Evolutionary conservation across 371 early-diverging fungal species (phyloP).

Genomic region (Actinomucor elegans): DNA sequence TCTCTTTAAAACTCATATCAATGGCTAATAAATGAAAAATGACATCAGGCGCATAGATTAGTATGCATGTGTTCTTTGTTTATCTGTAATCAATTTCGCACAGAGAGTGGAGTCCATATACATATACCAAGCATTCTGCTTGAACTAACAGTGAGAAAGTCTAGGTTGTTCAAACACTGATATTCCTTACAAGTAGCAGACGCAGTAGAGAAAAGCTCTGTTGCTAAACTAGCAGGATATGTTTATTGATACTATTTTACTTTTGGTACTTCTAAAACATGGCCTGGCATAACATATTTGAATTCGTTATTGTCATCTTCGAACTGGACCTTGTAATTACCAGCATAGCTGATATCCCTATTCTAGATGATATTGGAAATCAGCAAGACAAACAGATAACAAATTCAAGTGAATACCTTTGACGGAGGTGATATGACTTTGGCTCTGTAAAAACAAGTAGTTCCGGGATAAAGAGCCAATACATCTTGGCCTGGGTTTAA

Average conservation of each 20-base stretch:
- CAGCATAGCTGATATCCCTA: conserved; percentile 30
- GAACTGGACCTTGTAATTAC: conserved; percentile 60
- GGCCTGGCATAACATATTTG: conserved; percentile 45
- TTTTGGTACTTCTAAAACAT: conserved; percentile 66
- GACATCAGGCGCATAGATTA: too few relatives aligned
- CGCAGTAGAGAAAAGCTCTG: too few relatives aligned
- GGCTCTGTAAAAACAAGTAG: conserved; percentile 86
- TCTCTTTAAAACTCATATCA: too few relatives aligned
- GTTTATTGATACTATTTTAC: conserved; percentile 47
- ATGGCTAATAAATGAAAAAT: too few relatives aligned
- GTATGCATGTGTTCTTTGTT: too few relatives aligned
- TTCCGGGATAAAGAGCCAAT: conserved; percentile 82
- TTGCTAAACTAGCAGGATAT: too few relatives aligned
- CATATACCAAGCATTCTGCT: too few relatives aligned
- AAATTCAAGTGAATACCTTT: conserved; percentile 51
- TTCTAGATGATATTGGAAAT: conserved; percentile 21
- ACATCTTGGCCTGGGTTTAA: conserved; percentile 68
- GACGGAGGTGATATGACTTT: conserved; percentile 67
- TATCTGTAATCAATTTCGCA: too few relatives aligned
- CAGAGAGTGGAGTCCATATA: too few relatives aligned
- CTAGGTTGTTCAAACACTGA: too few relatives aligned
- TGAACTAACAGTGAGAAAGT: too few relatives aligned
- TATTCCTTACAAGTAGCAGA: too few relatives aligned
- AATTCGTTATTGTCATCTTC: conserved; percentile 67
- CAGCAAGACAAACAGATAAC: neutral